Evolutionary conservation across 1,284 basidiomycete genomes (phyloP).

Genomic region (Ceratorhiza oryzae-sativae): DNA sequence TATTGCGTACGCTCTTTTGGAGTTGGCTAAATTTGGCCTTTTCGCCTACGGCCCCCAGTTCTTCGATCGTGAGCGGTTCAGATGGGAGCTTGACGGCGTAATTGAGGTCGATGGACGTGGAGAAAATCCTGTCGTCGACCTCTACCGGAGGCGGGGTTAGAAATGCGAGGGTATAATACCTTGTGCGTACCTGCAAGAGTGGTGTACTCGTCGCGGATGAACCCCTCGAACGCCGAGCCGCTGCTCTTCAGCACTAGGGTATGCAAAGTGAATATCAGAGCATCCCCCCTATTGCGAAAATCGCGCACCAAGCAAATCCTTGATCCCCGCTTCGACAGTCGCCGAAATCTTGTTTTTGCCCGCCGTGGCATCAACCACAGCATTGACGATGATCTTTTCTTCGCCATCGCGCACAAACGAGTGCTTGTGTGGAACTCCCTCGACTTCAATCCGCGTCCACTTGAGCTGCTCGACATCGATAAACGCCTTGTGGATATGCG

Average conservation of each 20-base stretch:
- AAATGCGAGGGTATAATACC: neutral
- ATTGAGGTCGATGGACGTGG: constrained; percentile 77
- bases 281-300: neutral
- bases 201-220: constrained; percentile 87
- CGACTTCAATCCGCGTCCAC: constrained; percentile 81
- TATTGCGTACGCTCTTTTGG: constrained; percentile 63
- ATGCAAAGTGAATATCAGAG: constrained; percentile 44
- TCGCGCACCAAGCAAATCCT: constrained; percentile 76
- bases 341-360: constrained; percentile 68
- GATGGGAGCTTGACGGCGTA: constrained; percentile 70
- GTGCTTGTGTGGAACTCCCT: constrained; percentile 68
- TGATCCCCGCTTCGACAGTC: constrained; percentile 70
- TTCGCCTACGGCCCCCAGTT: constrained; percentile 57
- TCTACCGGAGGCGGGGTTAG: constrained; percentile 49
- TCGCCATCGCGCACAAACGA: constrained; percentile 90
- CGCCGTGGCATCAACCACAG: constrained; percentile 65
- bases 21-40: constrained; percentile 69
- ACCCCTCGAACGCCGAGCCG: constrained; percentile 85
- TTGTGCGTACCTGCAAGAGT: constrained; percentile 65
- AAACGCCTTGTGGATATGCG: constrained; percentile 76
- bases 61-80: constrained; percentile 55
- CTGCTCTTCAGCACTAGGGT: constrained; percentile 80
- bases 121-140: constrained; percentile 88
- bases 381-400: constrained; percentile 79
- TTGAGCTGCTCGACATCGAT: constrained; percentile 82